Percentiles rank a stretch among this genome's conserved stretches.
These are phyloP conservation scores for Hypericum perforatum DNA, from an alignment of 345 rosid species.

Conservation along the genomic window DNA sequence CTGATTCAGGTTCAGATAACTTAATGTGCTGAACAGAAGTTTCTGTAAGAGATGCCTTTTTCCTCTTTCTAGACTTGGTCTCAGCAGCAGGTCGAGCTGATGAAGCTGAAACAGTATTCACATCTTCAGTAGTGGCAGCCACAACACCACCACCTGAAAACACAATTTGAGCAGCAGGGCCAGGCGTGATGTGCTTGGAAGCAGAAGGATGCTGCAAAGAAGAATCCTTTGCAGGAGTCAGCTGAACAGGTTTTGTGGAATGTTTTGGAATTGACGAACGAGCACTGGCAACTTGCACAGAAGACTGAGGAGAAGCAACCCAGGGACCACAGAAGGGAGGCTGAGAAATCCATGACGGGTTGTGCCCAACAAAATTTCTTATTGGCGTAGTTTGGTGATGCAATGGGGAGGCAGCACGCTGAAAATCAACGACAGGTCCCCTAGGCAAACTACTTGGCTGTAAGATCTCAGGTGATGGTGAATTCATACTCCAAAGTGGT, in stretches of 20 bases:
- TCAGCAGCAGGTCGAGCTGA: slow-evolving; percentile 43
- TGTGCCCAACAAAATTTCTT: slow-evolving; percentile 54
- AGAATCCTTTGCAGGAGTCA: slow-evolving; percentile 54
- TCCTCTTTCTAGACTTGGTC: slow-evolving; percentile 69
- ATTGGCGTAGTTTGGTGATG: slow-evolving; percentile 55
- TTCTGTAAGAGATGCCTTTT: slow-evolving; percentile 45
- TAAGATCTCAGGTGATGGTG: slow-evolving; percentile 44
- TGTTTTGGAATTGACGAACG: slow-evolving; percentile 44
- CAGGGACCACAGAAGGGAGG: slow-evolving; percentile 59
- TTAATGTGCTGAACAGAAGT: slow-evolving; percentile 33
- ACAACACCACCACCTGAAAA: slow-evolving; percentile 32
- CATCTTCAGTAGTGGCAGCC: slow-evolving; percentile 30
- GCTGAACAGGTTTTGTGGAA: slow-evolving; percentile 44
- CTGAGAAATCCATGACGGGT: slow-evolving; percentile 64
- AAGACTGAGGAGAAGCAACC: slow-evolving; percentile 56
- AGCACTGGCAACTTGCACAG: slow-evolving; percentile 48
- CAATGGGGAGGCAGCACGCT: slow-evolving; percentile 49
- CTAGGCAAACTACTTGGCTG: slow-evolving; percentile 52
- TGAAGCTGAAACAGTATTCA: slow-evolving; percentile 31
- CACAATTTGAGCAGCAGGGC: slow-evolving; percentile 28
- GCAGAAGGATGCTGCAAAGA: slow-evolving; percentile 38
- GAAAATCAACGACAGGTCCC: slow-evolving; percentile 52
- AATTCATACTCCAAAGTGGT: slow-evolving; percentile 68
- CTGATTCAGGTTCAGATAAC: slow-evolving; percentile 38
- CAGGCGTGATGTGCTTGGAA: slow-evolving; percentile 30